Conservation (phyloP, 129 eudicot genomes). For the Silybum marianum region DNA sequence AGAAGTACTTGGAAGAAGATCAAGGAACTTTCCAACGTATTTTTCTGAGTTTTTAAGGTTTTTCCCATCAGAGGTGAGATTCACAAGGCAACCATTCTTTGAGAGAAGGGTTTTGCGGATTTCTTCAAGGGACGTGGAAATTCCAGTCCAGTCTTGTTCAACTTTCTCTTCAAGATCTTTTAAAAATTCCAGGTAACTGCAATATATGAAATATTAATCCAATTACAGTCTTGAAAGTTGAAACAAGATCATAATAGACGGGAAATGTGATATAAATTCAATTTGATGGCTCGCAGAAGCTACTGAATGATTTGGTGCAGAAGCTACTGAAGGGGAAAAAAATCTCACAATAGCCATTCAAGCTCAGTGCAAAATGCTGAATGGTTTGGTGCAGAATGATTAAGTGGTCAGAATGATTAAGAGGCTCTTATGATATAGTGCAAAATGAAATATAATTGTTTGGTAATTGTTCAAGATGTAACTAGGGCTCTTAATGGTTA, state of each 20-base stretch:
- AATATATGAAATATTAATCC: slow-evolving; percentile 28
- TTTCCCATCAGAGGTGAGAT: slow-evolving; percentile 89
- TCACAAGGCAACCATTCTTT: slow-evolving; percentile 74
- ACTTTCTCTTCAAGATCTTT: slow-evolving; percentile 76
- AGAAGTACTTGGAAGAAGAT: slow-evolving; percentile 69
- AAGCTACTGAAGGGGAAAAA: too few relatives aligned
- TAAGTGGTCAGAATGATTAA: too few relatives aligned
- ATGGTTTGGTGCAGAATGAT: too few relatives aligned
- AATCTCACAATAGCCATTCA: neutral
- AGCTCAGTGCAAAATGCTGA: too few relatives aligned
- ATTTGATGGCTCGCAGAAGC: too few relatives aligned
- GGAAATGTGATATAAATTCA: neutral
- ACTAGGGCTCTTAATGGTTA: too few relatives aligned
- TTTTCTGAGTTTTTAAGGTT: slow-evolving; percentile 76
- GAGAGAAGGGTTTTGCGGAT: slow-evolving; percentile 79
- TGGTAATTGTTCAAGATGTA: too few relatives aligned
- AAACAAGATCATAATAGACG: neutral
- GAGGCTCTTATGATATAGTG: too few relatives aligned
- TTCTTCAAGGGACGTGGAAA: slow-evolving; percentile 90
- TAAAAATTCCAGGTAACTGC: slow-evolving; percentile 85
- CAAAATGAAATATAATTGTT: too few relatives aligned
- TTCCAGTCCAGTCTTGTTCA: slow-evolving; percentile 78
- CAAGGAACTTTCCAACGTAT: slow-evolving; percentile 73
- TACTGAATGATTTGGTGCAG: too few relatives aligned
- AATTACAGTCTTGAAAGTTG: neutral